Evolutionary conservation across 1,139 yeast genomes (phyloP).

Genomic region (Blastobotrys aristatus): DNA sequence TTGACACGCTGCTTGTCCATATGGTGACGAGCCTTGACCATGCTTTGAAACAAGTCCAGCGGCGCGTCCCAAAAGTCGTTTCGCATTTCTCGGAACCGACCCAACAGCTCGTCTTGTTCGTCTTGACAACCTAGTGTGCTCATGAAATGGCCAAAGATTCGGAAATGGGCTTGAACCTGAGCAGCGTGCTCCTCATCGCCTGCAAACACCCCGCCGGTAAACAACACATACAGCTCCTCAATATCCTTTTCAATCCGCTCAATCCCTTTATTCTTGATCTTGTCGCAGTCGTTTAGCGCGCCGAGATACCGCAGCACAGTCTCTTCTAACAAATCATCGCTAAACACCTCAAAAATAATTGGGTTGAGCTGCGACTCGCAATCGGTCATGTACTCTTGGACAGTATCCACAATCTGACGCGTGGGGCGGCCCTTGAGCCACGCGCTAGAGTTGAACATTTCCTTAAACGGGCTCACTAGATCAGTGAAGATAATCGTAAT

Average conservation of each 20-base stretch:
- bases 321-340: slow-evolving; percentile 49
- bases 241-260: slow-evolving; percentile 64
- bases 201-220: slow-evolving; percentile 47
- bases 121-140: slow-evolving; percentile 54
- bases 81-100: slow-evolving; percentile 61
- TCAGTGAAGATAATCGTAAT: slow-evolving; percentile 70
- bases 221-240: slow-evolving; percentile 55
- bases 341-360: slow-evolving; percentile 47
- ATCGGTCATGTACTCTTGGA: slow-evolving; percentile 70
- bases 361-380: slow-evolving; percentile 46
- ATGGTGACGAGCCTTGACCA: slow-evolving; percentile 36
- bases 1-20: slow-evolving; percentile 33
- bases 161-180: slow-evolving; percentile 46
- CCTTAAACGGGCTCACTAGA: slow-evolving; percentile 45
- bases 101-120: slow-evolving; percentile 48
- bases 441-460: slow-evolving; percentile 38
- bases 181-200: slow-evolving; percentile 15
- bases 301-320: slow-evolving; percentile 44
- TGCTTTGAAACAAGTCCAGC: slow-evolving; percentile 36
- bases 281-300: slow-evolving; percentile 41
- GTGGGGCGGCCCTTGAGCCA: slow-evolving; percentile 44
- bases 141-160: slow-evolving; percentile 66
- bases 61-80: slow-evolving; percentile 57
- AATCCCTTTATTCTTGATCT: slow-evolving; percentile 49
- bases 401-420: slow-evolving; percentile 64